Evolutionary conservation across 768 basidiomycete species (phyloP).

Genomic region (Neoboletus brunneissimus): DNA sequence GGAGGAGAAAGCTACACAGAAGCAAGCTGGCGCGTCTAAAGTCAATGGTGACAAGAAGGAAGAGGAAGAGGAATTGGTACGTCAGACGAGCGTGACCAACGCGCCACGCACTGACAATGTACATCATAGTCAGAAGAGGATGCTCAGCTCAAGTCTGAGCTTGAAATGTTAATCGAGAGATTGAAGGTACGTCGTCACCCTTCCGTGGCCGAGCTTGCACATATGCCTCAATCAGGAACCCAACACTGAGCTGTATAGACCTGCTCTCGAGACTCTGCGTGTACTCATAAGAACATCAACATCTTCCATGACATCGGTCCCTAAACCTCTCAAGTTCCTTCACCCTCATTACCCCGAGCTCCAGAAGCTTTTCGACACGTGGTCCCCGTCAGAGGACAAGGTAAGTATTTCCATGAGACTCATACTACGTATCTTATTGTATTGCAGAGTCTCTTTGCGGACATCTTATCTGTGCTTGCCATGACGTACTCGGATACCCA

Average conservation of each 20-base stretch:
- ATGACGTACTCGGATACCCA: conserved; percentile 99
- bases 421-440: background rate
- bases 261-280: conserved; percentile 90
- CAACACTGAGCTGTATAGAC: conserved; percentile 77
- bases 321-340: conserved; percentile 97
- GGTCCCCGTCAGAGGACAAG: conserved; percentile 77
- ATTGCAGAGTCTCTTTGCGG: conserved; percentile 84
- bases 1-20: conserved; percentile 42
- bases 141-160: conserved; percentile 84
- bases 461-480: conserved; percentile 95
- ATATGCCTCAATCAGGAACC: conserved; percentile 62
- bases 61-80: conserved; percentile 73
- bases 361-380: conserved; percentile 78
- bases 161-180: conserved; percentile 96
- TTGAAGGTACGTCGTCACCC: conserved; percentile 61
- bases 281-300: conserved; percentile 95
- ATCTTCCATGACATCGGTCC: conserved; percentile 98
- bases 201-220: conserved; percentile 1
- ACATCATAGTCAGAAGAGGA: conserved; percentile 86
- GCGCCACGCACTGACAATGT: conserved; percentile 6
- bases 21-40: conserved; percentile 57
- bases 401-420: conserved; percentile 1
- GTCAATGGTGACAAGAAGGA: conserved; percentile 50
- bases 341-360: conserved; percentile 90
- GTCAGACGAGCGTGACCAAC: conserved; percentile 32